Evolutionary conservation across 163 green algal species (phyloP).

Genomic region (Botryococcus braunii): DNA sequence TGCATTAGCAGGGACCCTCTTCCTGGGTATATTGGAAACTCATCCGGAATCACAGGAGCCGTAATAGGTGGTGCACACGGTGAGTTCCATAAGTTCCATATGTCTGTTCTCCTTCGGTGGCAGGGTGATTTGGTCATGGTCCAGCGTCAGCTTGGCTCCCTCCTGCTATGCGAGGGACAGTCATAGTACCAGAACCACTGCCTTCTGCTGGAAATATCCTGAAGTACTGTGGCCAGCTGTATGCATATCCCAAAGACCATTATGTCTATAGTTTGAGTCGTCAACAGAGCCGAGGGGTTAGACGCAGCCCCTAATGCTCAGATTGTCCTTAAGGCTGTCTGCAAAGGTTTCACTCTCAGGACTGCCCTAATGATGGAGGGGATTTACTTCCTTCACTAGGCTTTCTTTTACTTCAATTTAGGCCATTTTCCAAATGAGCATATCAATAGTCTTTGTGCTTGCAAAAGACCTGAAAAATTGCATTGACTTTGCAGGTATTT

Average conservation of each 20-base stretch:
- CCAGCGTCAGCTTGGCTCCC: neutral
- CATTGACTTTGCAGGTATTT: constrained; percentile 13
- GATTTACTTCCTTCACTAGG: neutral
- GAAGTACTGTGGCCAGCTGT: no score
- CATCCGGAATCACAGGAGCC: constrained; percentile 25
- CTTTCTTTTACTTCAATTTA: neutral
- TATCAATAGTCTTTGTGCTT: neutral
- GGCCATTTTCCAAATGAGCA: neutral
- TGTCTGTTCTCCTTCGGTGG: neutral
- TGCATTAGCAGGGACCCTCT: constrained; percentile 35
- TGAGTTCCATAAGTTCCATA: no score
- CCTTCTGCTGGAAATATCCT: neutral
- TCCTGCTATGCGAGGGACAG: neutral
- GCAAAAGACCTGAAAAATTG: neutral
- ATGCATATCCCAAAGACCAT: no score
- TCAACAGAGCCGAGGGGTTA: no score
- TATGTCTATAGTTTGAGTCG: no score
- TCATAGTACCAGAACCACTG: neutral
- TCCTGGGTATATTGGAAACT: constrained; percentile 54
- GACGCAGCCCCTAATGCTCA: no score
- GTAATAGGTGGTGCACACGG: constrained; percentile 33
- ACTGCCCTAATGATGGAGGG: neutral
- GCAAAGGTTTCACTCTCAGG: no score
- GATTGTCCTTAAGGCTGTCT: no score
- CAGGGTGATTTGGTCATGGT: neutral